These are phyloP conservation scores for Colletotrichum sp. DNA, from an alignment of 2,329 filamentous ascomycete genomes.

Conservation along the genomic window DNA sequence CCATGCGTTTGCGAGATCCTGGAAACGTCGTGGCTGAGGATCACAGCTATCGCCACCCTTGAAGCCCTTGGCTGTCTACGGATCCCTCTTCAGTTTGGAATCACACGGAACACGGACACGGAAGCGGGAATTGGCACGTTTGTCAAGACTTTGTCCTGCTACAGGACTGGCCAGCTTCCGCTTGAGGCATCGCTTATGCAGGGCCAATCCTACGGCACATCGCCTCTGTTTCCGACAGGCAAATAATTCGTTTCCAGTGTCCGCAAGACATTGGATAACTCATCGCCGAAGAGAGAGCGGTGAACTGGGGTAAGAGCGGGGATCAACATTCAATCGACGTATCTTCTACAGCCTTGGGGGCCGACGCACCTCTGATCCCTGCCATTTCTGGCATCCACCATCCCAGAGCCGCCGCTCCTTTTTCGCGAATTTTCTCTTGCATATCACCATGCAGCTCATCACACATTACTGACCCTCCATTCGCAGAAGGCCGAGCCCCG, in stretches of 20 bases:
- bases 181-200: neutral
- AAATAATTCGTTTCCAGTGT: neutral
- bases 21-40: neutral
- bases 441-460: neutral
- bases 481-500: neutral
- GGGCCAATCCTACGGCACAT: neutral
- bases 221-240: neutral
- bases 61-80: neutral
- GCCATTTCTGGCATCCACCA: neutral
- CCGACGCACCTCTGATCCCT: neutral
- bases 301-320: neutral
- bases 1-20: neutral
- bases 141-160: neutral
- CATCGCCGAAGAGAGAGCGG: constrained; percentile 9
- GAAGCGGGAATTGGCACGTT: neutral
- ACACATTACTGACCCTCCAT: neutral
- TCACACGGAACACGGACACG: neutral
- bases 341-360: neutral
- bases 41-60: neutral
- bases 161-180: neutral
- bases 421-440: neutral
- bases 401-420: neutral
- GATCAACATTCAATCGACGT: neutral
- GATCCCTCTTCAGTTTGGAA: neutral
- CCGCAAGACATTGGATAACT: neutral